Conservation (phyloP, 1,139 yeast species). For the Arxiozyma bovina region DNA sequence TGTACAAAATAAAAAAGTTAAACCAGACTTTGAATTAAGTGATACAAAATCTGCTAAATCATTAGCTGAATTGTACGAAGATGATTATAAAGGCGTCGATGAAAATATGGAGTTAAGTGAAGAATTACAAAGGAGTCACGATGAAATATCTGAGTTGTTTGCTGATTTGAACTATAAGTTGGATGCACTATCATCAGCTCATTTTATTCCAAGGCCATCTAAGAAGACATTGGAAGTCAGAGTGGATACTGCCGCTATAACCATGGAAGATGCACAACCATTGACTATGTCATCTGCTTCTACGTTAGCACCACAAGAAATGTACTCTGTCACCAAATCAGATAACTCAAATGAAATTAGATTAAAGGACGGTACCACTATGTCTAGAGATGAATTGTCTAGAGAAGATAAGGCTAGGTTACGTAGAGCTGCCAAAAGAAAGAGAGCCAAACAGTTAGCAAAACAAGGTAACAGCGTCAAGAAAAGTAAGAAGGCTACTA, state of each 20-base stretch:
- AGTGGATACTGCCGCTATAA: slow-evolving; percentile 68
- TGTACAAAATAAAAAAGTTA: slow-evolving; percentile 30
- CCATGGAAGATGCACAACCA: slow-evolving; percentile 97
- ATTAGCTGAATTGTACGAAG: slow-evolving; percentile 86
- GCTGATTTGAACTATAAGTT: slow-evolving; percentile 58
- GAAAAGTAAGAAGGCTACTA: slow-evolving; percentile 51
- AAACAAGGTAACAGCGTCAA: slow-evolving; percentile 33
- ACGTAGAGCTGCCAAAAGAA: slow-evolving; percentile 80
- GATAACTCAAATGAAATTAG: slow-evolving; percentile 53
- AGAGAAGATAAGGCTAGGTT: slow-evolving; percentile 82
- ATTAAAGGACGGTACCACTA: slow-evolving; percentile 71
- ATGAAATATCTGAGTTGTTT: slow-evolving; percentile 65
- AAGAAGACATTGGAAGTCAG: slow-evolving; percentile 72
- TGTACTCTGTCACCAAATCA: slow-evolving; percentile 54
- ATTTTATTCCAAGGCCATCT: slow-evolving; percentile 85
- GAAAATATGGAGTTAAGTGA: slow-evolving; percentile 43
- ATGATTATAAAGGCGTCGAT: slow-evolving; percentile 53
- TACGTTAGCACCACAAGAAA: slow-evolving; percentile 92
- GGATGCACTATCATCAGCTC: slow-evolving; percentile 86
- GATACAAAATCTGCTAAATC: slow-evolving; percentile 83
- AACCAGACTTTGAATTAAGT: slow-evolving; percentile 59
- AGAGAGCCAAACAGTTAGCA: slow-evolving; percentile 50
- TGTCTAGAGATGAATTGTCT: slow-evolving; percentile 74
- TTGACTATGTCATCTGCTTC: slow-evolving; percentile 63
- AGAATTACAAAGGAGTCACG: slow-evolving; percentile 61